Base-by-base conservation (phyloP, 176 grass and related monocot species). In the Zoysia pacifica region DNA sequence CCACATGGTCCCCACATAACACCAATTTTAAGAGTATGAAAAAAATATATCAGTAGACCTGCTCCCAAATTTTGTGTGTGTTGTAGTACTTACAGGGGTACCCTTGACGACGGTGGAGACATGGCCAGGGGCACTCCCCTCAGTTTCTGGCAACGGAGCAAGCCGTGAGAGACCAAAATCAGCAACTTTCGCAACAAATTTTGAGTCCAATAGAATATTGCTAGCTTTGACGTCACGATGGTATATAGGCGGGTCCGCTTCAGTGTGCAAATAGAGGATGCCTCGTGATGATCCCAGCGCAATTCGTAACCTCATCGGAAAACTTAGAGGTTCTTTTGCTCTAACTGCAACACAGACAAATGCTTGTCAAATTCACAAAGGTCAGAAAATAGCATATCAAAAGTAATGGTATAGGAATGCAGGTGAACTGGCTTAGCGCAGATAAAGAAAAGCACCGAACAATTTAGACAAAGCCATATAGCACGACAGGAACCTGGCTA, bases 91-190 rank as follows among this genome's bases (percentile, higher is more conserved):
- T n/a, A 93, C 91, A 63, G 91, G 91, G 36, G 91, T 93, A 48
- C 91, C 91, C 74, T 93, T 93, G 37, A 93, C 91, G 5, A 89
- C 91, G 2, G 91, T 93, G 28, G 91, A 93, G 11, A 93, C 87
- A 39, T 90, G 87, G 67, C 84, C 77, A 67, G 87, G 91, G 62
- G 81, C 62, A 53, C 14, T 79, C 20, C 87, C 91, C 58, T 93
- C 87, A 55, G 81, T 75, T 37, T 82, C 81, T 45, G 87, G 87
- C 55, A 82, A 36, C 5, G 91, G 87, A 55, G 91, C 91, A 62
- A 93, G 91, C 39, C 87, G 72, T 2, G 91, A 93, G 20, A 93
- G 81, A 75, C 91, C 91, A 55, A 93, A 93, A 90, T 93, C 91
- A 62, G 91, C 91, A 79, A 93, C 91, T 71, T 93, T 93, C 38